A percentile compares a stretch with the other conserved stretches of the same genome.
These are phyloP conservation scores for Penicillium salamii DNA, from an alignment of 495 filamentous ascomycete genomes.

Conservation along the genomic window DNA sequence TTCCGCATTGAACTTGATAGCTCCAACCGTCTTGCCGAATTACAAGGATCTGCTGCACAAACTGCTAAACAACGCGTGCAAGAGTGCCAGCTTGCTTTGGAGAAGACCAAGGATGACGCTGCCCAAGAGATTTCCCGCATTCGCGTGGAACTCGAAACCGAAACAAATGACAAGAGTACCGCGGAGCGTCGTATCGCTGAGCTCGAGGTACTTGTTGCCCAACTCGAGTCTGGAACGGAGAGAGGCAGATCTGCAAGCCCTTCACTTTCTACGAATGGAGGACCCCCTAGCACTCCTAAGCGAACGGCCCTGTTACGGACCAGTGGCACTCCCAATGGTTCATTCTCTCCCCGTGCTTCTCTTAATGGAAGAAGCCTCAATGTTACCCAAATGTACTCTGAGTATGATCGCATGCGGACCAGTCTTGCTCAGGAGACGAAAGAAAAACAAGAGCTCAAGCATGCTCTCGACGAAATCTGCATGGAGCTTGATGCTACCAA, in stretches of 20 bases:
- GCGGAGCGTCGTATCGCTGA: conserved; percentile 69
- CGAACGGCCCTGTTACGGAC: conserved; percentile 22
- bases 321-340: conserved; percentile 44
- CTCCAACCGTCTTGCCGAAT: conserved; percentile 72
- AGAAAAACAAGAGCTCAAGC: conserved; percentile 64
- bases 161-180: conserved; percentile 66
- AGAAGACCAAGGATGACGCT: conserved; percentile 75
- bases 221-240: conserved; percentile 54
- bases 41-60: conserved; percentile 79
- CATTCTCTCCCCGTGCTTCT: conserved; percentile 57
- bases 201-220: conserved; percentile 69
- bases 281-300: conserved; percentile 44
- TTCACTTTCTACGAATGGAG: conserved; percentile 51
- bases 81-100: conserved; percentile 73
- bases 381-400: conserved; percentile 65
- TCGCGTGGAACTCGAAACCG: conserved; percentile 77
- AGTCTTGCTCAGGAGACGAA: conserved; percentile 64
- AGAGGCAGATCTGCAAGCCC: conserved; percentile 48
- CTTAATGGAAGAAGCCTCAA: conserved; percentile 57
- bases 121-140: conserved; percentile 76
- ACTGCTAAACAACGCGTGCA: conserved; percentile 77
- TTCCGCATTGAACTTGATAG: conserved; percentile 82
- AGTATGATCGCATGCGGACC: conserved; percentile 59
- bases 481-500: conserved; percentile 55
- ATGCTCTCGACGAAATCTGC: conserved; percentile 78